A percentile compares a stretch with the other conserved stretches of the same genome.
These are phyloP conservation scores for Xylariales sp. DNA, from an alignment of 2,329 filamentous ascomycete genomes.

Conservation along the genomic window DNA sequence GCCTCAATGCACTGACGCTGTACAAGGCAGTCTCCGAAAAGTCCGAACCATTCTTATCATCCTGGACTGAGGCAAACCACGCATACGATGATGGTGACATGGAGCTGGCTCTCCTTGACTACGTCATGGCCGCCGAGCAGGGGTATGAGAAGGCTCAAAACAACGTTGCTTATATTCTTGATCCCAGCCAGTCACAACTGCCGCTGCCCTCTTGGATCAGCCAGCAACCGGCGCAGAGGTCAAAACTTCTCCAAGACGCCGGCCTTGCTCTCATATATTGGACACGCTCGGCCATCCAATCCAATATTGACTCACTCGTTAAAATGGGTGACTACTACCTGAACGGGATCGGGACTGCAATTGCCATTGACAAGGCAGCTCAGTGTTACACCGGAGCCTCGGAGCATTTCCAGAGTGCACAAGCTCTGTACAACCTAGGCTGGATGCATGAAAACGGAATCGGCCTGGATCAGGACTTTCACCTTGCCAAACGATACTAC, in stretches of 20 bases:
- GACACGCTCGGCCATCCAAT: constrained; percentile 89
- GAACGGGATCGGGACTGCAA: constrained; percentile 67
- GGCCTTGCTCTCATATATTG: constrained; percentile 81
- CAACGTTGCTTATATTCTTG: constrained; percentile 83
- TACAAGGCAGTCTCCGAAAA: constrained; percentile 78
- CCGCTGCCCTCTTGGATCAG: constrained; percentile 52
- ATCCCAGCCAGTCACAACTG: constrained; percentile 62
- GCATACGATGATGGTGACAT: constrained; percentile 76
- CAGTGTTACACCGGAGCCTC: constrained; percentile 90
- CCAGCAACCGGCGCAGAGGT: constrained; percentile 28
- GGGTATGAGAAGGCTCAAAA: constrained; percentile 87
- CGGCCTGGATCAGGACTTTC: constrained; percentile 89
- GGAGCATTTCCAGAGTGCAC: constrained; percentile 86
- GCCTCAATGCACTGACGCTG: constrained; percentile 70
- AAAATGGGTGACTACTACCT: constrained; percentile 99
- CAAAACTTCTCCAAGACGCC: constrained; percentile 45
- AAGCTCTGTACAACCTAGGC: constrained; percentile 93
- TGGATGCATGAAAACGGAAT: constrained; percentile 99
- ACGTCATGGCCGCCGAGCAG: constrained; percentile 86
- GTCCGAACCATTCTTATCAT: constrained; percentile 68
- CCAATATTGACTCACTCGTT: constrained; percentile 88
- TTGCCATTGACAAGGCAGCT: constrained; percentile 79
- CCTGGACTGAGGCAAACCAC: constrained; percentile 77
- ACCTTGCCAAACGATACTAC: constrained; percentile 94
- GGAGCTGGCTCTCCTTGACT: constrained; percentile 74